Conservation (phyloP, 768 basidiomycete species). For the Tricholoma matsutake region DNA sequence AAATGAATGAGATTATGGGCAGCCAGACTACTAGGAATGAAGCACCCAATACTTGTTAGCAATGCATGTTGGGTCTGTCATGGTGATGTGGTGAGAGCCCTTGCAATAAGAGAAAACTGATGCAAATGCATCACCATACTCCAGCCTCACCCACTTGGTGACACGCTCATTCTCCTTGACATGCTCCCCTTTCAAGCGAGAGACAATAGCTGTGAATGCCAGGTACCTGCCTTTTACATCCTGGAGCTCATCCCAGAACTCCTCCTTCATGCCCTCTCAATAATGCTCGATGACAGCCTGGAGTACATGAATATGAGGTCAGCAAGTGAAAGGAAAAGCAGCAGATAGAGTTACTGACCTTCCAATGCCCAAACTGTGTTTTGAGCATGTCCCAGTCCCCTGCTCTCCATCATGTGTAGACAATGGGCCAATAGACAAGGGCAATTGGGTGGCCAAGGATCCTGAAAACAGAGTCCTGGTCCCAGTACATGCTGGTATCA, state of each 20-base stretch:
- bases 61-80: not conserved
- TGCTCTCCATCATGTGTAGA: not conserved
- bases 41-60: not conserved
- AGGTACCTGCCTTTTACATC: not conserved
- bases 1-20: too few species aligned
- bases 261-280: not conserved
- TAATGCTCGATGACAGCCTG: not conserved
- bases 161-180: not conserved
- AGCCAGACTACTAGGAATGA: not conserved
- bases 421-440: not conserved
- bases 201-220: not conserved
- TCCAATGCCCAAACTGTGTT: not conserved
- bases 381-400: not conserved
- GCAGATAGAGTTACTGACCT: not conserved
- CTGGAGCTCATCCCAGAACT: not conserved
- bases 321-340: not conserved
- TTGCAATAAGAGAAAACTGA: not conserved
- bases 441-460: not conserved
- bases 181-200: not conserved
- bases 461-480: not conserved
- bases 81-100: not conserved
- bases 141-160: not conserved
- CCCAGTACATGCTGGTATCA: not conserved
- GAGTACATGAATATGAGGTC: not conserved
- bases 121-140: not conserved